These are phyloP conservation scores for Clonostachys sp. DNA, from an alignment of 2,329 filamentous ascomycete species.

Conservation along the genomic window DNA sequence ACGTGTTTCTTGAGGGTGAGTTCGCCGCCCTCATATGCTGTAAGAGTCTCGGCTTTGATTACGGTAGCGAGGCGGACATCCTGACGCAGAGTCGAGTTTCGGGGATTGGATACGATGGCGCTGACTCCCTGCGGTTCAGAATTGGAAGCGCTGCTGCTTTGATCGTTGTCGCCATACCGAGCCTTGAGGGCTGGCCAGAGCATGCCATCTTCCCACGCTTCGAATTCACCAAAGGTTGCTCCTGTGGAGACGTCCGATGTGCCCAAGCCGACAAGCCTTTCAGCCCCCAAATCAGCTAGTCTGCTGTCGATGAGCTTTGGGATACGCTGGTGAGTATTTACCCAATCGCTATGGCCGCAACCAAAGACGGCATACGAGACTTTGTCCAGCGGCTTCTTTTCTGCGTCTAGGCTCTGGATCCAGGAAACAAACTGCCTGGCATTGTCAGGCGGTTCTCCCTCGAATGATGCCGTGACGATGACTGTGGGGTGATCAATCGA, in stretches of 20 bases:
- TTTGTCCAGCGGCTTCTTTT: constrained; percentile 31
- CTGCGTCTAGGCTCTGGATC: constrained; percentile 45
- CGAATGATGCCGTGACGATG: constrained; percentile 64
- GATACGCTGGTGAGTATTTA: constrained; percentile 55
- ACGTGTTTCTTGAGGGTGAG: no score
- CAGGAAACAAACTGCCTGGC: constrained; percentile 61
- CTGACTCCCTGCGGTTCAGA: neutral
- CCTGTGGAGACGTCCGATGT: constrained; percentile 46
- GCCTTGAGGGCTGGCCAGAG: constrained; percentile 33
- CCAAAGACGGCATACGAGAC: constrained; percentile 63
- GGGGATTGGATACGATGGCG: no score
- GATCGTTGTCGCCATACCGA: constrained; percentile 33
- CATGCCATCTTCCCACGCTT: constrained; percentile 54
- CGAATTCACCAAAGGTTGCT: constrained; percentile 58
- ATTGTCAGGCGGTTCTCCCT: constrained; percentile 67
- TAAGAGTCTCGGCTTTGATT: no score
- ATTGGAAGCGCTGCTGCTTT: no score
- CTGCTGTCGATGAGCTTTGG: constrained; percentile 51
- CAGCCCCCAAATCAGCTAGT: constrained; percentile 22
- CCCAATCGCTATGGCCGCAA: constrained; percentile 51
- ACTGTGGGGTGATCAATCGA: constrained; percentile 38
- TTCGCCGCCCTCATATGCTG: no score
- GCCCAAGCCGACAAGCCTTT: constrained; percentile 11
- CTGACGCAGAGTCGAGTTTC: no score
- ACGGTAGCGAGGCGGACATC: no score